phyloP scores from a whole-genome alignment of 129 eudicot species.

The Cynara cardunculus region DNA sequence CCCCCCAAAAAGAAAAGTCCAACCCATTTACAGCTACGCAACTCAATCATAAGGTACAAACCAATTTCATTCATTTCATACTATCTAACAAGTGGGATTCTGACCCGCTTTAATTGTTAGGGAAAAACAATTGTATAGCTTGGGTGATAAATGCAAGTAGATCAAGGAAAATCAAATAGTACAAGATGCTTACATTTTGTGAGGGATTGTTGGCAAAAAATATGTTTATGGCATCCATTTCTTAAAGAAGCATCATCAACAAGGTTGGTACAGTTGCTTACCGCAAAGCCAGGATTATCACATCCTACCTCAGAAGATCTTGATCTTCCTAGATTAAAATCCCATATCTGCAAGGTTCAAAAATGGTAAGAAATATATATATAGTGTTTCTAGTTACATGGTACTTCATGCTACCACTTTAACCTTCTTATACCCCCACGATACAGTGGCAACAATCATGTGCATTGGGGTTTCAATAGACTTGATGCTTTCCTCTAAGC shows the following conservation, averaged over 20 bases:
- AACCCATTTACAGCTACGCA: background rate
- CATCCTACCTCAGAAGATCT: slow-evolving; percentile 45
- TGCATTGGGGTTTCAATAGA: background rate
- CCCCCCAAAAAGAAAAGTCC: slow-evolving; percentile 1
- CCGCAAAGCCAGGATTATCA: slow-evolving; percentile 47
- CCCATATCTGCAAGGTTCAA: slow-evolving; percentile 76
- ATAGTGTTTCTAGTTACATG: background rate
- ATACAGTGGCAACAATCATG: slow-evolving; percentile 10
- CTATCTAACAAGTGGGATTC: background rate
- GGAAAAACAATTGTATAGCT: background rate
- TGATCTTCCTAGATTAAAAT: slow-evolving; percentile 76
- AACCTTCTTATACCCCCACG: background rate
- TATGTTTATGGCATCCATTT: slow-evolving; percentile 44
- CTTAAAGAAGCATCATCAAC: slow-evolving; percentile 55
- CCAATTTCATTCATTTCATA: background rate
- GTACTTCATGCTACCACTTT: background rate
- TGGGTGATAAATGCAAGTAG: slow-evolving; percentile 4
- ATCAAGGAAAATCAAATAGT: slow-evolving; percentile 5
- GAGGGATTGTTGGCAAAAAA: slow-evolving; percentile 35
- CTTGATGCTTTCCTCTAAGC: slow-evolving; percentile 5
- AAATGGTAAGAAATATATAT: slow-evolving; percentile 12
- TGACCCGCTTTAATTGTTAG: background rate
- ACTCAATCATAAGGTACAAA: background rate
- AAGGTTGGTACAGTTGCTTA: slow-evolving; percentile 58
- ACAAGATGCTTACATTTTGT: slow-evolving; percentile 45